Evolutionary conservation across 495 filamentous ascomycete species (phyloP).

Genomic region (Patellaria atrata): DNA sequence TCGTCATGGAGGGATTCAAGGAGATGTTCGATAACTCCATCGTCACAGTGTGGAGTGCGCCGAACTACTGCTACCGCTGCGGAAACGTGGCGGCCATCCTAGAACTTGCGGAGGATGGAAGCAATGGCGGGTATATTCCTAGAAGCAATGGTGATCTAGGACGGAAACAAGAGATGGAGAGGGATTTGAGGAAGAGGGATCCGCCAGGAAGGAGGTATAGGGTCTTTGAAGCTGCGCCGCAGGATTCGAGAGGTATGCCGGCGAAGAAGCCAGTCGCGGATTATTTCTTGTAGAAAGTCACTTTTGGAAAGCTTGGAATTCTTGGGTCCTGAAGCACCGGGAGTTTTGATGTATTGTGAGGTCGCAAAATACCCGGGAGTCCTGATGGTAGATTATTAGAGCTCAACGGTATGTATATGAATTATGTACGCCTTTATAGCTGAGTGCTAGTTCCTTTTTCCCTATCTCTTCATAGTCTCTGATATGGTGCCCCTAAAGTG

Average conservation of each 20-base stretch:
- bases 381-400: too few relatives aligned
- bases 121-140: conserved; percentile 56
- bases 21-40: conserved; percentile 95
- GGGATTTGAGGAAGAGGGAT: conserved; percentile 27
- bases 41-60: conserved; percentile 93
- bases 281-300: conserved; percentile 69
- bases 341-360: too few relatives aligned
- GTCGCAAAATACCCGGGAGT: too few relatives aligned
- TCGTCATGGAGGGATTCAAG: conserved; percentile 99
- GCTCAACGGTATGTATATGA: too few relatives aligned
- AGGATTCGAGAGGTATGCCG: conserved; percentile 94
- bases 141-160: conserved; percentile 63
- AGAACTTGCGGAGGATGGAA: conserved; percentile 78
- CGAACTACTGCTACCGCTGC: conserved; percentile 97
- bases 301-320: too few relatives aligned
- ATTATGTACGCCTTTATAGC: too few relatives aligned
- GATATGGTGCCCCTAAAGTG: too few relatives aligned
- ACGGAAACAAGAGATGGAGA: conserved; percentile 20
- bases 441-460: too few relatives aligned
- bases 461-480: too few relatives aligned
- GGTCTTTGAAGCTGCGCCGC: conserved; percentile 92
- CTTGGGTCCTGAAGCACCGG: too few relatives aligned
- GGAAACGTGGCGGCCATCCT: conserved; percentile 94
- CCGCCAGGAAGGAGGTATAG: conserved; percentile 85
- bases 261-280: conserved; percentile 97